phyloP scores from a whole-genome alignment of 148 eudicot species.

The Cornus suecica region DNA sequence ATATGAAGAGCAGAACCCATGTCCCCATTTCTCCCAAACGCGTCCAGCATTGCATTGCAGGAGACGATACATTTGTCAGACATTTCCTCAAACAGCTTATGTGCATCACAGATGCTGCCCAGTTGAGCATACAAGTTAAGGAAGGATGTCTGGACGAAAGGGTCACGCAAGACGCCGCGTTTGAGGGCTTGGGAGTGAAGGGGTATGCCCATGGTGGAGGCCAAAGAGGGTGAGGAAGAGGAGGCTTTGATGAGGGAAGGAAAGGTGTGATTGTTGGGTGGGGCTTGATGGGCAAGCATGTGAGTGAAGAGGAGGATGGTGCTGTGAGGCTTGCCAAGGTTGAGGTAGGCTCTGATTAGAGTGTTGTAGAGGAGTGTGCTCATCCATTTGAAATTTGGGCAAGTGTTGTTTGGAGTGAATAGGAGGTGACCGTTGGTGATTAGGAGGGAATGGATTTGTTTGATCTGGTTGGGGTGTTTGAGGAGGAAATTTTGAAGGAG shows the following conservation, averaged over 20 bases:
- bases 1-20: conserved; percentile 38
- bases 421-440: conserved; percentile 50
- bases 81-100: conserved; percentile 42
- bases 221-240: conserved; percentile 12
- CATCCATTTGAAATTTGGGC: conserved; percentile 34
- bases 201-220: conserved; percentile 21
- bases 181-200: conserved; percentile 39
- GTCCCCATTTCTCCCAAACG: conserved; percentile 38
- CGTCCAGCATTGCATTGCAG: conserved; percentile 57
- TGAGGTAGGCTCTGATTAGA: conserved; percentile 45
- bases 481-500: conserved; percentile 37
- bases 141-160: conserved; percentile 48
- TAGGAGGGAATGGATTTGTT: conserved; percentile 47
- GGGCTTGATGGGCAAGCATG: conserved; percentile 38
- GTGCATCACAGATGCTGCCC: conserved; percentile 30
- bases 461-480: conserved; percentile 25
- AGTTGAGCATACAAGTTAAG: conserved; percentile 28
- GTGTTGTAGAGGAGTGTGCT: conserved; percentile 51
- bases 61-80: conserved; percentile 43
- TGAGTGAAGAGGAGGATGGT: conserved; percentile 35
- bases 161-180: conserved; percentile 40
- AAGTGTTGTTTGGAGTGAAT: conserved; percentile 14
- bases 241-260: conserved; percentile 50
- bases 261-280: conserved; percentile 54
- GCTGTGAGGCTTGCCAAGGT: conserved; percentile 24